Evolutionary conservation across 345 rosid genomes (phyloP).

Genomic region (Brassica nigra): DNA sequence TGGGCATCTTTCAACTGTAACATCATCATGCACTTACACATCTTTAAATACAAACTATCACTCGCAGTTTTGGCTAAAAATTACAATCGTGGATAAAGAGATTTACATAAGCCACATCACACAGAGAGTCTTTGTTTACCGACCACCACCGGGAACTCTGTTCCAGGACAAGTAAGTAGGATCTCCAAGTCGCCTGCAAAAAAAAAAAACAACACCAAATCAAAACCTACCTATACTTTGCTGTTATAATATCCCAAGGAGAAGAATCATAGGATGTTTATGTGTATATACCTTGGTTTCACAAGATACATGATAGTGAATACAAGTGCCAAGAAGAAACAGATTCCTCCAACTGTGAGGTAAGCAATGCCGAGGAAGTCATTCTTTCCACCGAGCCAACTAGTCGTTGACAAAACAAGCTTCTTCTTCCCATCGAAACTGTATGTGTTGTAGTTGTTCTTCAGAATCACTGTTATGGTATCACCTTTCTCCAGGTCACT

Average conservation of each 20-base stretch:
- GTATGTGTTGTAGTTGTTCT: slow-evolving; percentile 85
- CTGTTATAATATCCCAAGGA: neutral
- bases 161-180: slow-evolving; percentile 95
- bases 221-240: slow-evolving; percentile 4
- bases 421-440: slow-evolving; percentile 92
- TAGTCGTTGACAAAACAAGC: slow-evolving; percentile 91
- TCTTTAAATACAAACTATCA: slow-evolving; percentile 17
- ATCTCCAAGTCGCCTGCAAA: slow-evolving; percentile 87
- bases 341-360: slow-evolving; percentile 83
- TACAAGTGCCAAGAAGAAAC: slow-evolving; percentile 80
- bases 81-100: slow-evolving; percentile 25
- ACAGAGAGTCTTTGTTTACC: slow-evolving; percentile 27
- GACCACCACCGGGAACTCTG: slow-evolving; percentile 75
- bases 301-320: slow-evolving; percentile 80
- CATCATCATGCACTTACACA: slow-evolving; percentile 22
- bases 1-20: slow-evolving; percentile 24
- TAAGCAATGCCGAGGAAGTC: slow-evolving; percentile 98
- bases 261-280: neutral
- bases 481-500: slow-evolving; percentile 60
- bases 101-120: slow-evolving; percentile 21
- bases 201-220: neutral
- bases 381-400: slow-evolving; percentile 98
- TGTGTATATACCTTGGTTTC: slow-evolving; percentile 72
- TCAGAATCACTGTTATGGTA: slow-evolving; percentile 53
- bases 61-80: slow-evolving; percentile 18